A percentile compares a stretch with the other conserved stretches of the same genome.
Conservation (phyloP, 2,329 filamentous ascomycete species). For the Diaporthe australafricana region DNA sequence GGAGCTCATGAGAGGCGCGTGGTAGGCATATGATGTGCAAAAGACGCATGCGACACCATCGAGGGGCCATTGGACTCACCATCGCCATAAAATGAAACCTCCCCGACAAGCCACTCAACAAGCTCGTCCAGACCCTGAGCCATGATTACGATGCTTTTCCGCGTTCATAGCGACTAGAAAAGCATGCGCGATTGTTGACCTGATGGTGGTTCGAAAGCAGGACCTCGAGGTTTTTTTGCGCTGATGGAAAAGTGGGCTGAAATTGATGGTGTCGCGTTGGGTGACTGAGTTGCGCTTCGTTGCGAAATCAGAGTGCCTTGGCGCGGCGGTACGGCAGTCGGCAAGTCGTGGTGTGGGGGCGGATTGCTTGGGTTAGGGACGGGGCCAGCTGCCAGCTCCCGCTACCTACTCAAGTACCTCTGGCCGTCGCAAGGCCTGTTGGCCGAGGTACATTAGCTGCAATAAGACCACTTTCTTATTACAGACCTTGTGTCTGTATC, state of each 20-base stretch:
- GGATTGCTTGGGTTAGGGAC: background rate
- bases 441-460: background rate
- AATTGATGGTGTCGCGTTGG: conserved; percentile 21
- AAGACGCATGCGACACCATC: conserved; percentile 1
- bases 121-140: conserved; percentile 56
- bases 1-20: background rate
- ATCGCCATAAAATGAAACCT: conserved; percentile 57
- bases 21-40: background rate
- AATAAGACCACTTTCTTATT: too few relatives aligned
- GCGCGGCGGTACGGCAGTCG: conserved; percentile 5
- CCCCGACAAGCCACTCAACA: conserved; percentile 56
- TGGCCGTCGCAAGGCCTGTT: background rate
- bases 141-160: conserved; percentile 45
- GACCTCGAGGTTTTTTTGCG: conserved; percentile 36
- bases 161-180: conserved; percentile 40
- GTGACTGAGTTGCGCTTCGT: background rate
- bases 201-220: conserved; percentile 38
- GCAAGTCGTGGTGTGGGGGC: background rate
- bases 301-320: conserved; percentile 4
- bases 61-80: conserved; percentile 48
- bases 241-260: conserved; percentile 21
- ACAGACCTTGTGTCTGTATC: too few relatives aligned
- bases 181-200: conserved; percentile 37
- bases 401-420: too few relatives aligned
- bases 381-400: background rate